Conservation (phyloP, 2,329 filamentous ascomycete species). For the Pseudocercospora vitis region DNA sequence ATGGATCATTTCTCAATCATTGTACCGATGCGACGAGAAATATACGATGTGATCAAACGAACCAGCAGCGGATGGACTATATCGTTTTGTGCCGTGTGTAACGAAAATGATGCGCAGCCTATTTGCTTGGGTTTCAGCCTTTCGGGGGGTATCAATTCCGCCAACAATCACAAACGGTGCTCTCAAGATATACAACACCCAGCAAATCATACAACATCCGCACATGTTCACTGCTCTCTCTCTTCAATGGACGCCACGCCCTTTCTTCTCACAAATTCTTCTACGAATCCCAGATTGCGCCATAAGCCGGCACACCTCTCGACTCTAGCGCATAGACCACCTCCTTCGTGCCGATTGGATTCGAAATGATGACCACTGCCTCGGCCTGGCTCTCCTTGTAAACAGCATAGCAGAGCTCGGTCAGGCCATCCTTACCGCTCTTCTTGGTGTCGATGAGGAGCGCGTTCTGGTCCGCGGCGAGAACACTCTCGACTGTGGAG, state of each 20-base stretch:
- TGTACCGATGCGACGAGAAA: too few relatives aligned
- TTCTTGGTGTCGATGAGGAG: constrained; percentile 66
- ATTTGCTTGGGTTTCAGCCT: too few relatives aligned
- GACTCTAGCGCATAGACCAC: constrained; percentile 69
- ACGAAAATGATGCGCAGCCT: too few relatives aligned
- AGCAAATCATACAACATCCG: neutral
- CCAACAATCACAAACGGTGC: neutral
- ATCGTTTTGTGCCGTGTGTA: too few relatives aligned
- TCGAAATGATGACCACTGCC: constrained; percentile 72
- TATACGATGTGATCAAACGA: too few relatives aligned
- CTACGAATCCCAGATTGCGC: constrained; percentile 69
- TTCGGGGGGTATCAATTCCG: too few relatives aligned
- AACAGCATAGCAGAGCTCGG: constrained; percentile 56
- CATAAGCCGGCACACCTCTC: constrained; percentile 66
- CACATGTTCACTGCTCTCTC: neutral
- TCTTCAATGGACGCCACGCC: neutral
- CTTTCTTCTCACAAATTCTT: neutral
- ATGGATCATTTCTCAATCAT: neutral
- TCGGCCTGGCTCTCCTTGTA: constrained; percentile 54
- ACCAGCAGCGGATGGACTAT: too few relatives aligned
- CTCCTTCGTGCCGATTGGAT: constrained; percentile 65
- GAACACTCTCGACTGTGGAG: constrained; percentile 57
- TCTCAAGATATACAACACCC: neutral
- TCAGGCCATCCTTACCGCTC: constrained; percentile 60
- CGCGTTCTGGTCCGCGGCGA: constrained; percentile 59